These are phyloP conservation scores for Papilionanthe hybrid DNA, from an alignment of 116 monocot species.

Conservation along the genomic window DNA sequence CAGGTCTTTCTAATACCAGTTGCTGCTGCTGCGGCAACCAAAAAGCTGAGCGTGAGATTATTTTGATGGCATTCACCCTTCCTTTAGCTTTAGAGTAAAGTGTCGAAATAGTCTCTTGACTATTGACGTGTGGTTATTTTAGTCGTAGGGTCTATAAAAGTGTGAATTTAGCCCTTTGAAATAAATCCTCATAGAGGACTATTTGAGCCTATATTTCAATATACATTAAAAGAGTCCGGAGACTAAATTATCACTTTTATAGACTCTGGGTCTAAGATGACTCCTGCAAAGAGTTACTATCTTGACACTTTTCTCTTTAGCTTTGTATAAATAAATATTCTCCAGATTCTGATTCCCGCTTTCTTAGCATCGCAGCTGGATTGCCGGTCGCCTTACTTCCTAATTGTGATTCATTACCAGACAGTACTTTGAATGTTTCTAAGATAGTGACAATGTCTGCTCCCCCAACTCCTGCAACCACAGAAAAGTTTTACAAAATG, in stretches of 20 bases:
- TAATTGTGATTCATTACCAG: constrained; percentile 8
- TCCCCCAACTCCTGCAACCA: constrained; percentile 14
- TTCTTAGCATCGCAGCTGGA: constrained; percentile 6
- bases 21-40: not conserved
- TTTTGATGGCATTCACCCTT: not conserved
- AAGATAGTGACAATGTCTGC: not conserved
- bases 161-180: too few species aligned
- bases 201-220: too few species aligned
- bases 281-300: too few species aligned
- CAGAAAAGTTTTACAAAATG: not conserved
- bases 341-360: constrained; percentile 1
- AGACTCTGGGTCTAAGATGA: too few species aligned
- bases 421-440: not conserved
- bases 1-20: not conserved
- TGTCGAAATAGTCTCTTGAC: too few species aligned
- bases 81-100: too few species aligned
- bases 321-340: not conserved
- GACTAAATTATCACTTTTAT: too few species aligned
- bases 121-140: too few species aligned
- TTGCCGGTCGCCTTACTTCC: not conserved
- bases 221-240: too few species aligned
- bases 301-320: too few species aligned
- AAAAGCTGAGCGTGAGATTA: not conserved
- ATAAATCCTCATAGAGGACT: too few species aligned
- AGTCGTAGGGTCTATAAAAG: too few species aligned